phyloP scores from a whole-genome alignment of 2,329 filamentous ascomycete genomes.

The Conoideocrella luteorostrata region DNA sequence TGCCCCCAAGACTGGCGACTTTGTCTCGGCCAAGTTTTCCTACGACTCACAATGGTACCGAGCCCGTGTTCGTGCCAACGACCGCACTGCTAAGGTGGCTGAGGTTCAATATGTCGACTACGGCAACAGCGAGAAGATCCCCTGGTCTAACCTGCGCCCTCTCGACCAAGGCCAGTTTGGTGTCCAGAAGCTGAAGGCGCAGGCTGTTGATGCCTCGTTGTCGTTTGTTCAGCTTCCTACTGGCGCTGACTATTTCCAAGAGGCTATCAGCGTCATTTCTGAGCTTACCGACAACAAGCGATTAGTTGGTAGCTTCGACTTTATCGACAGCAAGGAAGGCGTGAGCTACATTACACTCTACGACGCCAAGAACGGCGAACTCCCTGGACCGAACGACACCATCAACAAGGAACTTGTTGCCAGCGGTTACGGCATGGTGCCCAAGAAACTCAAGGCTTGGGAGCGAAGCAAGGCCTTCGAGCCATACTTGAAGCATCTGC shows the following conservation, averaged over 20 bases:
- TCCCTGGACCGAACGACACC: constrained; percentile 61
- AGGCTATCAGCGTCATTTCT: constrained; percentile 69
- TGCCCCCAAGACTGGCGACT: constrained; percentile 83
- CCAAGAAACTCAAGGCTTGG: constrained; percentile 85
- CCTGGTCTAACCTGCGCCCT: constrained; percentile 79
- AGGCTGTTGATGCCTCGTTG: constrained; percentile 80
- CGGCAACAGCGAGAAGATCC: constrained; percentile 83
- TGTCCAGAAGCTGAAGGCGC: constrained; percentile 72
- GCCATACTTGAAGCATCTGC: constrained; percentile 65
- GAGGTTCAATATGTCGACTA: constrained; percentile 96
- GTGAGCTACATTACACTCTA: constrained; percentile 82
- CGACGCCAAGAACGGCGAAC: constrained; percentile 59
- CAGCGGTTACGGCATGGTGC: constrained; percentile 84
- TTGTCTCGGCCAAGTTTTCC: constrained; percentile 85
- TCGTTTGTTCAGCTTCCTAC: constrained; percentile 86
- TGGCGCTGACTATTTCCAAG: constrained; percentile 72
- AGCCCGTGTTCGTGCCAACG: constrained; percentile 82
- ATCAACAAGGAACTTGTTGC: constrained; percentile 83
- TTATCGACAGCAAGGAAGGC: constrained; percentile 70
- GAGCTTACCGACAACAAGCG: constrained; percentile 68
- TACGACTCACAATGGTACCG: constrained; percentile 93
- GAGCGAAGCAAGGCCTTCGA: constrained; percentile 67
- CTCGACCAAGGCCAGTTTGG: constrained; percentile 75
- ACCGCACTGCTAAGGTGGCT: constrained; percentile 79
- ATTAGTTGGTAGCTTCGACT: constrained; percentile 88